Evolutionary conservation across 371 early-diverging fungal species (phyloP), one percentile per base, ranked within the genome.

Genomic region (Dichotomocladium elegans): DNA sequence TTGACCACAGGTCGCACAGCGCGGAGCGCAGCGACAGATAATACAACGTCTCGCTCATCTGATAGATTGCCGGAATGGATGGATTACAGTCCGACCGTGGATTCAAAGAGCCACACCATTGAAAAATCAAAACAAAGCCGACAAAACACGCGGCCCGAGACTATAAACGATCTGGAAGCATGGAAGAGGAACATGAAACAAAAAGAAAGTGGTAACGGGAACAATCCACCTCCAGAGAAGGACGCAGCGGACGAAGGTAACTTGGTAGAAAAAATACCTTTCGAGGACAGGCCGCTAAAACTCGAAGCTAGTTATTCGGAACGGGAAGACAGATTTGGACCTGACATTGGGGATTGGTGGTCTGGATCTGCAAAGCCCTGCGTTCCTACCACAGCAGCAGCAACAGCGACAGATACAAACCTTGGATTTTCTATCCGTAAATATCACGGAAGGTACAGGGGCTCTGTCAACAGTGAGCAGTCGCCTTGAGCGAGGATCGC

Each of bases 161-260:
- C 69, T 50, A 65, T 70, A 1, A 74, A 80, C 54, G 83, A 85
- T 47, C 62, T 85, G 44, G 82, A 85, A 58, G 75, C 74, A 29
- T 85, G 85, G 85, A 85, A 83, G 53, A 68, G 75, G 3, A 72
- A 68, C 37, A 82, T 85, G 85, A 81, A 81, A 41, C 72, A 82
- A 55, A 77, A 74, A 40, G 81, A 85, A 34, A n/a, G n/a, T n/a
- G n/a, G n/a, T n/a, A n/a, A n/a, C n/a, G n/a, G n/a, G n/a, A n/a
- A n/a, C n/a, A n/a, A n/a, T n/a, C n/a, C n/a, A 22, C 29, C 1
- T 15, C 30, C 24, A 40, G 24, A 17, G n/a, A 34, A 43, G 8
- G 28, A 45, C 25, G 19, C n/a, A 24, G n/a, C n/a, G n/a, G n/a
- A n/a, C n/a, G n/a, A n/a, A n/a, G n/a, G n/a, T n/a, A n/a, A n/a